Evolutionary conservation across 2,329 filamentous ascomycete species (phyloP).

Genomic region (Cercospora beticola): DNA sequence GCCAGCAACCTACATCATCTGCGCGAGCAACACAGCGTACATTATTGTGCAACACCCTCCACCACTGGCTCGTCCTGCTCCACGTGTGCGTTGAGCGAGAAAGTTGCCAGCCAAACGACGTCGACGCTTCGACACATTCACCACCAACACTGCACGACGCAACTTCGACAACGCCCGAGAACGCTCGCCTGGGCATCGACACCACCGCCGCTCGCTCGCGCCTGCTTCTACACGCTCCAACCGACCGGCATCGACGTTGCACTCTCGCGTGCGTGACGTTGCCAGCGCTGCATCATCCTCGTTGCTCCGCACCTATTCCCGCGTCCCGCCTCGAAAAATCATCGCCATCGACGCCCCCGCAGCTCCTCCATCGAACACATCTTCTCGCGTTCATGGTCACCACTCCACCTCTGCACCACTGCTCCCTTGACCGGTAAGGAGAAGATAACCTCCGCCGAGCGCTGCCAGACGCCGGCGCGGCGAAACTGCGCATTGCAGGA

Average conservation of each 20-base stretch:
- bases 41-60: not conserved
- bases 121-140: not conserved
- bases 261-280: not conserved
- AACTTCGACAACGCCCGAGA: not conserved
- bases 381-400: not conserved
- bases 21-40: not conserved
- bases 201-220: not conserved
- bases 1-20: not conserved
- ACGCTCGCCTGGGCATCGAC: not conserved
- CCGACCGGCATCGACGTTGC: not conserved
- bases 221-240: not conserved
- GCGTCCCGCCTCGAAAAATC: not conserved
- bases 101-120: not conserved
- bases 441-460: not conserved
- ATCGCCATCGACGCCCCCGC: not conserved
- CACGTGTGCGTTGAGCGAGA: not conserved
- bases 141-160: not conserved
- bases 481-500: constrained; percentile 3
- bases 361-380: not conserved
- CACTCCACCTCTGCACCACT: not conserved
- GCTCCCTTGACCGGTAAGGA: not conserved
- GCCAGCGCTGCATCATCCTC: not conserved
- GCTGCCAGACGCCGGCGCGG: not conserved
- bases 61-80: not conserved
- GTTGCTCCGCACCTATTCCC: not conserved